Base-by-base conservation (phyloP, 306 rosid species). In the Prosopis cineraria region DNA sequence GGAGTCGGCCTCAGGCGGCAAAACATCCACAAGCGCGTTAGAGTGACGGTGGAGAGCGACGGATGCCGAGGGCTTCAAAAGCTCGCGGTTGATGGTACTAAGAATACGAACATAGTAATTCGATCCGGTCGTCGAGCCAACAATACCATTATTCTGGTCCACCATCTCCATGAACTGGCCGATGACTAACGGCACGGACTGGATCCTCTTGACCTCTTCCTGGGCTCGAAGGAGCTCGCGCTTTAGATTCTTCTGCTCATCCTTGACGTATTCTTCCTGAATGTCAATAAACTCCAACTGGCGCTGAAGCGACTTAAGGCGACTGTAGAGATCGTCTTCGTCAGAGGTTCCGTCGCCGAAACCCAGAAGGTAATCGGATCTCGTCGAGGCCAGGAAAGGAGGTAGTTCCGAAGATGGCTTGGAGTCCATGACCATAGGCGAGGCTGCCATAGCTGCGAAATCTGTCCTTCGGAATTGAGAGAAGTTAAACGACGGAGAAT, bases 141-240 rank as follows among this genome's bases (percentile, higher is more conserved):
- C 99, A 45, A 96, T 96, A 3, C 98, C 99, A 43, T 96, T 91
- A 70, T 96, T 93, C 85, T 86, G 89, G 68, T 96, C 99, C 2
- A 96, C 98, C 99, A 96, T 96, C 85, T 96, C 99, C 96, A 93
- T 91, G 80, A 96, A 96, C 90, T 96, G 99, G 16, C 99, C 99
- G 1, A 96, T 96, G 2, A 96, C 99, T 2, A 96, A 89, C 0
- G 99, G 99, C 79, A 96, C 99, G 30, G 99, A 96, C 68, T 96
- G 99, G 78, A 96, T 93, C 93, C 99, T 78, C 80, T 96, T 96
- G 13, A 96, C 98, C 85, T 96, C 99, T 36, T 96, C 99, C 80
- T 96, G 98, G 1, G 98, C 97, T 9, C 99, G 96, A 4, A 93
- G 96, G 25, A 87, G 91, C 88, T 96, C 99, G 31, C 99, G 98